Base-by-base conservation (phyloP, 2,329 filamentous ascomycete species). In the Hypoxylon sp. region DNA sequence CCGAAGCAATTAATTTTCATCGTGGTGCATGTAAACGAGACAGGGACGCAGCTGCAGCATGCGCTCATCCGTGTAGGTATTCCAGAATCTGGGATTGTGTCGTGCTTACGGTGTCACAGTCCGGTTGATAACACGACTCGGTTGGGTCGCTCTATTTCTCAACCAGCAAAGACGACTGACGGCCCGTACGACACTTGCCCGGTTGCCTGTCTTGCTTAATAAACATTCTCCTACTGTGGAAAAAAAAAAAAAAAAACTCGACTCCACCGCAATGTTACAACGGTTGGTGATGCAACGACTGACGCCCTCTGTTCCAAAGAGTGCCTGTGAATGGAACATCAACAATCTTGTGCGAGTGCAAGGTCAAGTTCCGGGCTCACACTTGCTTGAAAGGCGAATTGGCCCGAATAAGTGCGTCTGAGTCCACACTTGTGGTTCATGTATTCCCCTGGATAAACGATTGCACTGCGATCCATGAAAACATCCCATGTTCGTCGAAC, bases 251-350 rank as follows among this genome's bases (percentile, higher is more conserved):
- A 48, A 38, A 38, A 61, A 67, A 57, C 60, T 63, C 50, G 65
- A 68, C 67, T 68, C 69, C 69, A 69, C 69, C 56, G 48, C 46
- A 65, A 75, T 75, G 73, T 67, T 72, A 76, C 74, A 49, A 61
- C 72, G 74, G 73, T 72, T 69, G 69, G 68, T 65, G 63, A 70
- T 75, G 74, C 70, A 72, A 75, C 72, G 50, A 63, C 62, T 65
- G 68, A 68, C 70, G 67, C 61, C 65, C 70, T 69, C 62, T 73
- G 68, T 72, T 72, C 74, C 71, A 72, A 67, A 72, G 55, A 66
- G 65, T 59, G 67, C n/a, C 41, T 57, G 21, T 65, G 49, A 68
- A 63, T 69, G 72, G 72, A 68, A 71, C 63, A 68, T 68, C 56
- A 68, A 55, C 59, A 64, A 67, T 67, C 66, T 65, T 66, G 64